Percentiles rank a stretch among this genome's conserved stretches.
Evolutionary conservation across 2,329 filamentous ascomycete genomes (phyloP).

Genomic region (Alternaria sp.): DNA sequence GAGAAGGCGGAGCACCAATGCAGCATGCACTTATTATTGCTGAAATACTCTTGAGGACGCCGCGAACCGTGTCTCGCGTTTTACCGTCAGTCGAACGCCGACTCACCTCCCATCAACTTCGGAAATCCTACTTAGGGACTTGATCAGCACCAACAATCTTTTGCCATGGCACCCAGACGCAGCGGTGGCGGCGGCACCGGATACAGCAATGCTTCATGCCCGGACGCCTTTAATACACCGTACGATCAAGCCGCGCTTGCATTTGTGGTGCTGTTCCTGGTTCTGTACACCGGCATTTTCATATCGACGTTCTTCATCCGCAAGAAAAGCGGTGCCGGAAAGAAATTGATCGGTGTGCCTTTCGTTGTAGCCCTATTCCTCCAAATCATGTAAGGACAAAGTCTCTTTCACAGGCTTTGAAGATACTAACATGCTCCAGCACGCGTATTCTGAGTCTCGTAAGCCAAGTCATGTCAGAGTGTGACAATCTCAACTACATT

Average conservation of each 20-base stretch:
- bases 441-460: slow-evolving; percentile 16
- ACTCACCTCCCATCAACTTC: no score
- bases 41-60: background rate
- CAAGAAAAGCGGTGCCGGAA: slow-evolving; percentile 26
- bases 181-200: slow-evolving; percentile 13
- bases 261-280: slow-evolving; percentile 24
- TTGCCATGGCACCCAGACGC: slow-evolving; percentile 32
- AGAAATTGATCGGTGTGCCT: slow-evolving; percentile 26
- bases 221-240: slow-evolving; percentile 16
- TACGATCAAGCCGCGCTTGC: slow-evolving; percentile 20
- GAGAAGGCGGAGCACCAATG: background rate
- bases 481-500: background rate
- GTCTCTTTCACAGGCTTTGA: background rate
- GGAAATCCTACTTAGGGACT: background rate
- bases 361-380: slow-evolving; percentile 20
- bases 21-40: background rate
- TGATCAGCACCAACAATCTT: background rate
- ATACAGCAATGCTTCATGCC: slow-evolving; percentile 13
- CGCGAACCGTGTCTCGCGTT: background rate
- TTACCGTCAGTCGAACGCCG: background rate
- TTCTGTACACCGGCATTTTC: slow-evolving; percentile 21
- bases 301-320: slow-evolving; percentile 22
- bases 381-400: slow-evolving; percentile 23
- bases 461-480: slow-evolving; percentile 20
- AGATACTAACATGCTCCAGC: background rate